Conservation (phyloP, 345 rosid species). For the Pistacia integerrima region DNA sequence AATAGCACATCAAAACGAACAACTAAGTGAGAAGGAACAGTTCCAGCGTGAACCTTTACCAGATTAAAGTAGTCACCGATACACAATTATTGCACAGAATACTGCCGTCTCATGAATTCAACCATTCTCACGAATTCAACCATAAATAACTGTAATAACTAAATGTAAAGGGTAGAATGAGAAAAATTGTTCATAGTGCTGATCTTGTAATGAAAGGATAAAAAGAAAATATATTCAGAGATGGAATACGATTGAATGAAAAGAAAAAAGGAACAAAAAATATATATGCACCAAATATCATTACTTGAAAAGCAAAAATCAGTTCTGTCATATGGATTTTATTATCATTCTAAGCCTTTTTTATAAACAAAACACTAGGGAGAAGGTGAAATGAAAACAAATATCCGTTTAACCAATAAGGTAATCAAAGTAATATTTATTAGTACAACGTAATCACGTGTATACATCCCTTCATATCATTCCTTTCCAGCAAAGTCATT, state of each 20-base stretch:
- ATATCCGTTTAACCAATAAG: slow-evolving; percentile 9
- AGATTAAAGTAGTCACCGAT: slow-evolving; percentile 1
- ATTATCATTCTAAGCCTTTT: slow-evolving; percentile 8
- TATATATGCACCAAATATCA: slow-evolving; percentile 7
- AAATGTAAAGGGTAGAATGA: neutral
- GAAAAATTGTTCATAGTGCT: neutral
- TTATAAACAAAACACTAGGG: slow-evolving; percentile 8
- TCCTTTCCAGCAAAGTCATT: slow-evolving; percentile 23
- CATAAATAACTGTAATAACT: neutral
- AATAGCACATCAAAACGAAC: neutral
- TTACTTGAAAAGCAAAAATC: slow-evolving; percentile 9
- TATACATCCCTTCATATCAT: slow-evolving; percentile 6
- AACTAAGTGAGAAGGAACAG: neutral
- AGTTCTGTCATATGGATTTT: too few relatives aligned
- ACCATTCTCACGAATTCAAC: neutral
- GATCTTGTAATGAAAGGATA: neutral
- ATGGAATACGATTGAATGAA: neutral
- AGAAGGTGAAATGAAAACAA: neutral
- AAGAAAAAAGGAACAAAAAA: neutral
- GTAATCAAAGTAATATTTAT: slow-evolving; percentile 11
- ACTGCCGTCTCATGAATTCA: neutral
- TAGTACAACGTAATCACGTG: slow-evolving; percentile 1
- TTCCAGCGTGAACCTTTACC: neutral
- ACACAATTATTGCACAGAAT: neutral
- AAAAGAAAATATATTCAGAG: neutral